A percentile compares a stretch with the other conserved stretches of the same genome.
These are phyloP conservation scores for Lagenidium sp. DNA, from an alignment of 352 stramenopile genomes.

Conservation along the genomic window DNA sequence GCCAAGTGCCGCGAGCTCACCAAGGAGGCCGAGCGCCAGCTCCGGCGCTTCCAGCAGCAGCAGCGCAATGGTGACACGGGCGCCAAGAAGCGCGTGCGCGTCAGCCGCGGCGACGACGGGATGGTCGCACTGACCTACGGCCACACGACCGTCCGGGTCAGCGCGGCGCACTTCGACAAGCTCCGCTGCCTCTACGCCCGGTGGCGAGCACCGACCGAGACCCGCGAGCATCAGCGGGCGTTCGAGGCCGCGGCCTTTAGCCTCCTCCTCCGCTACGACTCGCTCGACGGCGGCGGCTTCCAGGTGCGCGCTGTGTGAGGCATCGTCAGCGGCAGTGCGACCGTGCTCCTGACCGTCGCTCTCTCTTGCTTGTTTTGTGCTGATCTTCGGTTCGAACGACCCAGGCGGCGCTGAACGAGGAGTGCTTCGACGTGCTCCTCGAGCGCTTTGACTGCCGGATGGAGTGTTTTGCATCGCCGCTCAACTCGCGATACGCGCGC, in stretches of 20 bases:
- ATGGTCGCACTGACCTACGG: slow-evolving; percentile 54
- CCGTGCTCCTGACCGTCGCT: not conserved
- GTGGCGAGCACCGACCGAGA: slow-evolving; percentile 18
- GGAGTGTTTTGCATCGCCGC: slow-evolving; percentile 92
- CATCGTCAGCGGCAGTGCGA: not conserved
- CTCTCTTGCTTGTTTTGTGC: not conserved
- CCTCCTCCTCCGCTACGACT: slow-evolving; percentile 89
- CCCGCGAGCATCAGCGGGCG: slow-evolving; percentile 14
- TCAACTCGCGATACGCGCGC: slow-evolving; percentile 89
- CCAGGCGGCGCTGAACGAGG: slow-evolving; percentile 77
- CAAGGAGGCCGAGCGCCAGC: slow-evolving; percentile 22
- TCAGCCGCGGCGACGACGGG: slow-evolving; percentile 16
- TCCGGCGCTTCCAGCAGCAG: slow-evolving; percentile 16
- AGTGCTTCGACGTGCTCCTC: slow-evolving; percentile 90
- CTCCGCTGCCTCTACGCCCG: slow-evolving; percentile 74
- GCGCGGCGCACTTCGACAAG: slow-evolving; percentile 78
- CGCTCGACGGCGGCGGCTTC: slow-evolving; percentile 89
- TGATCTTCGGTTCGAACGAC: too few relatives aligned
- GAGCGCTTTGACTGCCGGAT: slow-evolving; percentile 88
- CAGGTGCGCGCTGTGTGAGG: slow-evolving; percentile 33
- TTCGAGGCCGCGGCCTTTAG: slow-evolving; percentile 84
- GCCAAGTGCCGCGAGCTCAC: slow-evolving; percentile 39
- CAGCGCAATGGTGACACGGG: slow-evolving; percentile 2
- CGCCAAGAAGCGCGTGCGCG: slow-evolving; percentile 19
- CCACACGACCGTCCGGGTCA: slow-evolving; percentile 69